Conservation (phyloP, 1,139 yeast genomes). For the Kazachstania sp. region DNA sequence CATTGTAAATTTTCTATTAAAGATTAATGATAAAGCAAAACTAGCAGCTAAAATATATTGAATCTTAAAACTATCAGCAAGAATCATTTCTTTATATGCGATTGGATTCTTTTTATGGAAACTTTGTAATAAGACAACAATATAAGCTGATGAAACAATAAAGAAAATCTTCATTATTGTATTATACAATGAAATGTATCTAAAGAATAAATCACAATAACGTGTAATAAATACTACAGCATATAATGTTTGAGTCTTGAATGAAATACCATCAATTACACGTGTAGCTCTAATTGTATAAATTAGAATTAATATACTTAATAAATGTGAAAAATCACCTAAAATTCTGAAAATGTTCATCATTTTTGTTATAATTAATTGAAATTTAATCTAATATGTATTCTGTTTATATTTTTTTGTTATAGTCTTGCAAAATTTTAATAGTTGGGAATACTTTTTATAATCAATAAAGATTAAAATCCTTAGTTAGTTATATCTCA, state of each 20-base stretch:
- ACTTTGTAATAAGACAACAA: slow-evolving; percentile 58
- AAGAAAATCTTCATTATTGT: slow-evolving; percentile 73
- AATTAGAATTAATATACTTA: slow-evolving; percentile 67
- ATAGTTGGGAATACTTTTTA: no score
- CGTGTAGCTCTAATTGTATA: slow-evolving; percentile 57
- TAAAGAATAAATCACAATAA: slow-evolving; percentile 57
- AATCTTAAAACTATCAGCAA: slow-evolving; percentile 71
- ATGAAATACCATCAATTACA: slow-evolving; percentile 76
- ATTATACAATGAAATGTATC: slow-evolving; percentile 63
- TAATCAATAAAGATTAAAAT: no score
- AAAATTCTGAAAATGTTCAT: slow-evolving; percentile 44
- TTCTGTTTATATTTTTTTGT: no score
- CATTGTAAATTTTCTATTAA: slow-evolving; percentile 56
- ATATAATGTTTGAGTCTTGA: slow-evolving; percentile 80
- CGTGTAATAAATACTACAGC: slow-evolving; percentile 71
- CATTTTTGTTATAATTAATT: neutral
- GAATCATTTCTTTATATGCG: slow-evolving; percentile 42
- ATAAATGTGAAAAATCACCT: slow-evolving; percentile 78
- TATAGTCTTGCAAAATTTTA: no score
- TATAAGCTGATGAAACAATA: slow-evolving; percentile 66
- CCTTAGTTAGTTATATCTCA: no score
- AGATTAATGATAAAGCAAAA: slow-evolving; percentile 49
- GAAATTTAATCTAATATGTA: no score
- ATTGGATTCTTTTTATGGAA: slow-evolving; percentile 41
- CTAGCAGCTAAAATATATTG: slow-evolving; percentile 64